Percentiles rank a stretch among this genome's conserved stretches.
Conservation (phyloP, 371 early-diverging fungal species). For the Saksenaea oblongispora region DNA sequence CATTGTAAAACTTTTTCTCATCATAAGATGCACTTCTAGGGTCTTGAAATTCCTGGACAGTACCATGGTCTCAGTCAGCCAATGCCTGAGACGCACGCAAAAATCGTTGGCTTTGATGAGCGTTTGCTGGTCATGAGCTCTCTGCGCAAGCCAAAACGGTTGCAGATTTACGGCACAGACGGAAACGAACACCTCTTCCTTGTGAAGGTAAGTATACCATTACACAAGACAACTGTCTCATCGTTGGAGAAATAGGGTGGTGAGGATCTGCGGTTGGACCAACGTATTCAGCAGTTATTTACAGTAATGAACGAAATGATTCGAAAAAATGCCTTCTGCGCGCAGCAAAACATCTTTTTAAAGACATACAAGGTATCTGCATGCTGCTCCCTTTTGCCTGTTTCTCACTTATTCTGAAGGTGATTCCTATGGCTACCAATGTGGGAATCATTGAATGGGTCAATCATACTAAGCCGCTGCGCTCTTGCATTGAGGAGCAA, state of each 20-base stretch:
- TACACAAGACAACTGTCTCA: not conserved
- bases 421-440: conserved; percentile 66
- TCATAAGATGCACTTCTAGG: conserved; percentile 12
- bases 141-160: conserved; percentile 71
- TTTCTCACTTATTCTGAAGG: conserved; percentile 26
- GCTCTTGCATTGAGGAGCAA: conserved; percentile 47
- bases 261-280: conserved; percentile 81
- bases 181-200: conserved; percentile 70
- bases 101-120: conserved; percentile 64
- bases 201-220: conserved; percentile 56
- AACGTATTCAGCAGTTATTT: conserved; percentile 79
- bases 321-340: conserved; percentile 53
- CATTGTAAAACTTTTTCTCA: conserved; percentile 5
- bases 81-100: conserved; percentile 50
- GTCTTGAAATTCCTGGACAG: conserved; percentile 80
- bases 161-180: conserved; percentile 73
- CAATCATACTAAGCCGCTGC: conserved; percentile 46
- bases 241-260: conserved; percentile 56
- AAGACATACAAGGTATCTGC: conserved; percentile 60
- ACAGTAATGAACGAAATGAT: conserved; percentile 74
- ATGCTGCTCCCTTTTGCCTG: not conserved
- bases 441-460: conserved; percentile 76
- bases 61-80: conserved; percentile 57
- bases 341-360: conserved; percentile 44
- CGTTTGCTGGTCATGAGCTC: conserved; percentile 69